phyloP scores from a whole-genome alignment of 2,329 filamentous ascomycete genomes.

The Fusarium sp. region DNA sequence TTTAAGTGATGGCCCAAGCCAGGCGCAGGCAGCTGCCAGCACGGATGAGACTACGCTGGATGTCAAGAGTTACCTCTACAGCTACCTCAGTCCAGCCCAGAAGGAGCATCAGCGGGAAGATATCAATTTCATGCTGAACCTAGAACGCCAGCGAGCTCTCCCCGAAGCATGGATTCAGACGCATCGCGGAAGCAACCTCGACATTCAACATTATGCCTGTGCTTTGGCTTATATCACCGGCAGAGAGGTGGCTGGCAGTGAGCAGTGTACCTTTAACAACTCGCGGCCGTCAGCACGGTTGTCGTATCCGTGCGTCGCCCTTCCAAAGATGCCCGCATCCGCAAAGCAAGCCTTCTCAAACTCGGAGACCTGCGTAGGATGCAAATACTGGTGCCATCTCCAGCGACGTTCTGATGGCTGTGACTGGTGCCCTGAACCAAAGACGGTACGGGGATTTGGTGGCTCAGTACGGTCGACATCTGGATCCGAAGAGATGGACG shows the following conservation, averaged over 20 bases:
- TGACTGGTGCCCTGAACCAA: conserved; percentile 33
- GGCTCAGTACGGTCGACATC: conserved; percentile 10
- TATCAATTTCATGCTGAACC: conserved; percentile 36
- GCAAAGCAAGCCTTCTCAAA: conserved; percentile 39
- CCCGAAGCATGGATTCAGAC: conserved; percentile 43
- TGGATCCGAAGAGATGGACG: conserved; percentile 21
- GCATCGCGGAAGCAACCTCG: conserved; percentile 39
- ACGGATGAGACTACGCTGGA: conserved; percentile 2
- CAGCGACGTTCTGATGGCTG: conserved; percentile 44
- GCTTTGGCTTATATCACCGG: conserved; percentile 50
- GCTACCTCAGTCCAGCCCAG: conserved; percentile 37
- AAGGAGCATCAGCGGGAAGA: conserved; percentile 37
- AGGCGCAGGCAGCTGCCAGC: not conserved
- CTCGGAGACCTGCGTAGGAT: conserved; percentile 46
- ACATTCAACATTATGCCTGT: conserved; percentile 43
- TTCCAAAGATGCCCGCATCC: conserved; percentile 37
- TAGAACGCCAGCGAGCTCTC: conserved; percentile 42
- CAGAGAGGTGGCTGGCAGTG: conserved; percentile 36
- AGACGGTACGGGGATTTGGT: not conserved
- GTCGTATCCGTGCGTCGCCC: conserved; percentile 45
- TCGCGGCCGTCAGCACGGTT: conserved; percentile 33
- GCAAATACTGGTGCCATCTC: conserved; percentile 46
- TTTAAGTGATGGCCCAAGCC: not conserved
- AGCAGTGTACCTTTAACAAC: conserved; percentile 31
- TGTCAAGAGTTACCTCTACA: conserved; percentile 40